Conservation (phyloP, 352 stramenopile species). For the Phytophthora foliorum region DNA sequence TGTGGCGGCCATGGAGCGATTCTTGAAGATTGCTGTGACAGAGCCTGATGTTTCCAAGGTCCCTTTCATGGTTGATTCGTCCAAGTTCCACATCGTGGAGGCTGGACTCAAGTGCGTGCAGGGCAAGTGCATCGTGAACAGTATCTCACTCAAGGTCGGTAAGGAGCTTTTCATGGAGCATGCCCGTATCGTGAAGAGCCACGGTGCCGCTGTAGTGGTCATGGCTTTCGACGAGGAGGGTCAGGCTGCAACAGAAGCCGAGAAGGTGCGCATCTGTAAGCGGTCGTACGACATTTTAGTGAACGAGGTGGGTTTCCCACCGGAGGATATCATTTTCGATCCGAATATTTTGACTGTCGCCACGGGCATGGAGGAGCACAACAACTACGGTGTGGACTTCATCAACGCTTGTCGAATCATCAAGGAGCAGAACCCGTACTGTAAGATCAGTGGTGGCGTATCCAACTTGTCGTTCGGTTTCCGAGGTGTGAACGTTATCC, state of each 20-base stretch:
- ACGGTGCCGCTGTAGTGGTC: conserved; percentile 96
- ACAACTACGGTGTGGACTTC: conserved; percentile 98
- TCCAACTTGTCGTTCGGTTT: conserved; percentile 98
- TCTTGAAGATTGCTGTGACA: conserved; percentile 97
- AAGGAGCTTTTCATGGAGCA: conserved; percentile 97
- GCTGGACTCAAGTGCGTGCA: conserved; percentile 98
- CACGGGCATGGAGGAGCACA: conserved; percentile 98
- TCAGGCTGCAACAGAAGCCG: conserved; percentile 94
- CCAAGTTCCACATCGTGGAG: conserved; percentile 98
- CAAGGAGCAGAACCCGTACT: conserved; percentile 96
- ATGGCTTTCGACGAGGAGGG: conserved; percentile 99
- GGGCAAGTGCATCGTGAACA: conserved; percentile 98
- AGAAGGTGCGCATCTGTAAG: conserved; percentile 99
- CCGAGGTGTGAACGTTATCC: conserved; percentile 97
- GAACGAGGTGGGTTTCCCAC: conserved; percentile 94
- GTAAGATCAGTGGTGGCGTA: conserved; percentile 96
- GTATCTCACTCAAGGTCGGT: conserved; percentile 97
- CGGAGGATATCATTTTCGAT: conserved; percentile 99
- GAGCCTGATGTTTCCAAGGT: conserved; percentile 97
- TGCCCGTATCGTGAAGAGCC: conserved; percentile 94
- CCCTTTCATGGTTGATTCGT: conserved; percentile 98
- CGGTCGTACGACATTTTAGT: conserved; percentile 98
- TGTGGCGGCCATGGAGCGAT: conserved; percentile 96
- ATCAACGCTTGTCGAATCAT: conserved; percentile 96
- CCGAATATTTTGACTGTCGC: conserved; percentile 98